Evolutionary conservation across 2,329 filamentous ascomycete genomes (phyloP).

Genomic region (Ophiostoma novo-ulmi): DNA sequence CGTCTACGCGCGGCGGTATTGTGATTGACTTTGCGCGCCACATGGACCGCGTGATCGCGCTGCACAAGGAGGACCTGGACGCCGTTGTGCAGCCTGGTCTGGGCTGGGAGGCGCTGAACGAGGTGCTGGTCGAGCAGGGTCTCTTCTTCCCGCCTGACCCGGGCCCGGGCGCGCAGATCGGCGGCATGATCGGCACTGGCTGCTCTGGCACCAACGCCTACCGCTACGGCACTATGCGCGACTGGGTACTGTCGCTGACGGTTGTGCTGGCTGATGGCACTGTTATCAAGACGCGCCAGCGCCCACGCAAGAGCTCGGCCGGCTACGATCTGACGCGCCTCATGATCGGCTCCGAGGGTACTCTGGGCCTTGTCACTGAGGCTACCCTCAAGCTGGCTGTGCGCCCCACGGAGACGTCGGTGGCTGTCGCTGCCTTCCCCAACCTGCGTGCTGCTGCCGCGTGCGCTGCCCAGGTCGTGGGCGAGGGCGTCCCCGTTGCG

Average conservation of each 20-base stretch:
- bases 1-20: slow-evolving; percentile 74
- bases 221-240: slow-evolving; percentile 88
- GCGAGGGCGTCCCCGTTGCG: slow-evolving; percentile 74
- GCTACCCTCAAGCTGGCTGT: slow-evolving; percentile 82
- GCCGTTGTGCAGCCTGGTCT: slow-evolving; percentile 75
- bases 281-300: slow-evolving; percentile 80
- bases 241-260: slow-evolving; percentile 84
- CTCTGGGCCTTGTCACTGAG: slow-evolving; percentile 84
- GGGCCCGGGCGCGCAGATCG: slow-evolving; percentile 86
- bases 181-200: slow-evolving; percentile 75
- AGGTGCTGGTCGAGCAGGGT: slow-evolving; percentile 64
- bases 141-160: slow-evolving; percentile 92
- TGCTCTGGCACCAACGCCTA: slow-evolving; percentile 82
- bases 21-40: slow-evolving; percentile 72
- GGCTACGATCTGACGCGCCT: slow-evolving; percentile 88
- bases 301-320: slow-evolving; percentile 82
- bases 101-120: slow-evolving; percentile 82
- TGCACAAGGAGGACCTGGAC: slow-evolving; percentile 75
- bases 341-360: slow-evolving; percentile 88
- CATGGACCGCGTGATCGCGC: slow-evolving; percentile 73
- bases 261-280: slow-evolving; percentile 89
- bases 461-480: slow-evolving; percentile 76
- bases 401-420: slow-evolving; percentile 70
- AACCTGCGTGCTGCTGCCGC: slow-evolving; percentile 65
- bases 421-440: slow-evolving; percentile 63